Conservation (phyloP, 2,329 filamentous ascomycete species). For the Botryotinia globosa region DNA sequence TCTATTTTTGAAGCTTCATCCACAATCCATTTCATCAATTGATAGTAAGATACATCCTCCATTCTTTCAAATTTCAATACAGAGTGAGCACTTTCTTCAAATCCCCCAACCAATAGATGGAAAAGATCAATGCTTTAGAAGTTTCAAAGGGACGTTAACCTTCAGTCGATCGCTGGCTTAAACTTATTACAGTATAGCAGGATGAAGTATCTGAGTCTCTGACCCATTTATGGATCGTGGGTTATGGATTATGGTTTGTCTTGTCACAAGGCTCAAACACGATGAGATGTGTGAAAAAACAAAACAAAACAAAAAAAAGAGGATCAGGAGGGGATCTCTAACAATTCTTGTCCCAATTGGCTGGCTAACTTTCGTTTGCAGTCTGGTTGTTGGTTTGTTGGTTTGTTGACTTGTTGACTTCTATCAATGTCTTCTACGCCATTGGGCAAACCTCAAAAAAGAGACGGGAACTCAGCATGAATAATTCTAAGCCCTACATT, state of each 20-base stretch:
- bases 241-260: constrained; percentile 3
- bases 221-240: constrained; percentile 3
- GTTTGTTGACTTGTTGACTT: no score
- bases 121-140: background rate
- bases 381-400: constrained; percentile 18
- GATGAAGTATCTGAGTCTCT: background rate
- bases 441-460: background rate
- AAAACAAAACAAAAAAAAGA: no score
- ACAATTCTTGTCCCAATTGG: constrained; percentile 28
- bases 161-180: background rate
- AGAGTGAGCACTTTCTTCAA: background rate
- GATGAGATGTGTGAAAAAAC: background rate
- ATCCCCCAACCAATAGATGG: background rate
- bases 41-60: background rate
- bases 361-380: constrained; percentile 36
- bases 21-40: background rate
- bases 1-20: background rate
- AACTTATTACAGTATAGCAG: constrained; percentile 1
- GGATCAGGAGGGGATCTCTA: constrained; percentile 17
- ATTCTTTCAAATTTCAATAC: background rate
- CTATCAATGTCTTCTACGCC: background rate
- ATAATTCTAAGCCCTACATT: constrained; percentile 27
- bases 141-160: constrained; percentile 3
- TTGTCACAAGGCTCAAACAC: constrained; percentile 15
- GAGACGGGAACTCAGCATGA: constrained; percentile 17